These are phyloP conservation scores for Fusarium clavum DNA, from an alignment of 2,329 filamentous ascomycete genomes.

Conservation along the genomic window DNA sequence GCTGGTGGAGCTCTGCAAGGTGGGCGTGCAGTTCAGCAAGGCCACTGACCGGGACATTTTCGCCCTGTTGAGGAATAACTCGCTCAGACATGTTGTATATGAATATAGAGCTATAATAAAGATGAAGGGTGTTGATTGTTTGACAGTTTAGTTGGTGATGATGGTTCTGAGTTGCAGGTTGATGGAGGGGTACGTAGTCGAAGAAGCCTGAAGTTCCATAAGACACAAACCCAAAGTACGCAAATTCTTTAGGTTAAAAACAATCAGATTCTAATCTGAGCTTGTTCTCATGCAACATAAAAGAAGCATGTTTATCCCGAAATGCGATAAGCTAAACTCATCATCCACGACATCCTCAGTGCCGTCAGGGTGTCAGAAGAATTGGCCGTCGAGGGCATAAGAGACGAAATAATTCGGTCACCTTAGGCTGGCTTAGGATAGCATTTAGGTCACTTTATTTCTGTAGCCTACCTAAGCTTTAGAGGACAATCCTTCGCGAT, in stretches of 20 bases:
- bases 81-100: constrained; percentile 45
- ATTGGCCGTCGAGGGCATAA: neutral
- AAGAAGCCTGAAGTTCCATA: constrained; percentile 15
- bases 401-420: neutral
- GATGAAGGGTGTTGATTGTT: neutral
- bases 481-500: neutral
- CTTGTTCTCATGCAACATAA: neutral
- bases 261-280: neutral
- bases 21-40: constrained; percentile 67
- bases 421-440: neutral
- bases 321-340: neutral
- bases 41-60: constrained; percentile 57
- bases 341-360: neutral
- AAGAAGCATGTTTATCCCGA: neutral
- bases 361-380: neutral
- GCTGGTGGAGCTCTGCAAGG: constrained; percentile 58
- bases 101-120: neutral
- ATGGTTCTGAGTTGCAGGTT: constrained; percentile 22
- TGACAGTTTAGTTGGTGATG: neutral
- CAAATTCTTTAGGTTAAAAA: neutral
- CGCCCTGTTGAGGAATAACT: constrained; percentile 52
- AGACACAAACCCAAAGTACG: neutral
- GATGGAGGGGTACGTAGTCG: constrained; percentile 19
- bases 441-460: neutral
- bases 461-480: neutral